These are phyloP conservation scores for Tuber calosporum DNA, from an alignment of 495 filamentous ascomycete genomes.

Conservation along the genomic window DNA sequence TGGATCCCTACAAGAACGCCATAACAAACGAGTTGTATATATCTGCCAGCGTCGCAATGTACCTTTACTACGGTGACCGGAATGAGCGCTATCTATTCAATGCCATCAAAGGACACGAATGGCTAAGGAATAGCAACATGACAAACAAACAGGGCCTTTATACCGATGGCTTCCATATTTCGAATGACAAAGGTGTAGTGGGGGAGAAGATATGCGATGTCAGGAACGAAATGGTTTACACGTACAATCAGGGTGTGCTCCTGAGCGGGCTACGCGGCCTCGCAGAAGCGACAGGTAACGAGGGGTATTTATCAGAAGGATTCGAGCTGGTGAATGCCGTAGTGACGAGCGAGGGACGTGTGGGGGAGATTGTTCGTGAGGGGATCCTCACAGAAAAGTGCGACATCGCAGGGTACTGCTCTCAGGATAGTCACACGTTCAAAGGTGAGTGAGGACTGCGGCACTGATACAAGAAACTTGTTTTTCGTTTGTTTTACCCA, in stretches of 20 bases:
- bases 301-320: constrained; percentile 66
- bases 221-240: constrained; percentile 82
- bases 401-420: constrained; percentile 66
- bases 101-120: constrained; percentile 70
- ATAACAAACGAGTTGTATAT: constrained; percentile 94
- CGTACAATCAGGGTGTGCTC: constrained; percentile 95
- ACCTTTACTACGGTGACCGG: constrained; percentile 71
- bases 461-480: constrained; percentile 60
- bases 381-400: constrained; percentile 83
- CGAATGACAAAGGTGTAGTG: constrained; percentile 36
- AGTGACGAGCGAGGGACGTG: constrained; percentile 34
- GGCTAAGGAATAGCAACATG: constrained; percentile 76
- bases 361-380: constrained; percentile 61
- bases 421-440: constrained; percentile 84
- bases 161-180: constrained; percentile 86
- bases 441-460: constrained; percentile 52
- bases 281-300: constrained; percentile 62
- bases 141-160: constrained; percentile 70
- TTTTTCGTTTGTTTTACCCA: neutral
- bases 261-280: constrained; percentile 76
- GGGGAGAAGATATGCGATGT: constrained; percentile 65
- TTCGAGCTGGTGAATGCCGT: constrained; percentile 53
- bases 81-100: constrained; percentile 61
- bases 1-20: constrained; percentile 89
- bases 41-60: constrained; percentile 79